Conservation (phyloP, 106 monocot genomes). For the Hemerocallis citrina region DNA sequence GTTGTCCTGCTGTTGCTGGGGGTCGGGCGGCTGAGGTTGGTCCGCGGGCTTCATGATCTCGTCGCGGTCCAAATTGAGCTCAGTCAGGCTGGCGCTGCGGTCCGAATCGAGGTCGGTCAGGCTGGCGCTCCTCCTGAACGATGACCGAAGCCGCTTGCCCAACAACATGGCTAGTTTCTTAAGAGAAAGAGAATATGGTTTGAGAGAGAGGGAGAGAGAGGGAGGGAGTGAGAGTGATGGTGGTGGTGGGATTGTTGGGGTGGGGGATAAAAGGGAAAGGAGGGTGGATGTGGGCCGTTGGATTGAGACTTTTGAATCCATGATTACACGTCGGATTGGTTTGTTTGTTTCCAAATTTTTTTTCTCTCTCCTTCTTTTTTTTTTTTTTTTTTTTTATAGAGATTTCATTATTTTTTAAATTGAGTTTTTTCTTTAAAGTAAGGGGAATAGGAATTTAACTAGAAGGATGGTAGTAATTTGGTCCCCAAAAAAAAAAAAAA, state of each 20-base stretch:
- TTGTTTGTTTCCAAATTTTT: no score
- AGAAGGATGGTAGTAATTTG: no score
- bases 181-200: not conserved
- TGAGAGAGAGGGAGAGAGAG: not conserved
- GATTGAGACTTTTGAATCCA: not conserved
- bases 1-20: not conserved
- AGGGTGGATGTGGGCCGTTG: constrained; percentile 1
- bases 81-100: constrained; percentile 12
- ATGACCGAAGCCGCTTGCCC: constrained; percentile 16
- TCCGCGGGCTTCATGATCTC: constrained; percentile 8
- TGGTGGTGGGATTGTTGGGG: not conserved
- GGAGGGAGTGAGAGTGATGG: not conserved
- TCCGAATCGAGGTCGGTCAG: constrained; percentile 14
- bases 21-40: constrained; percentile 6
- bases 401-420: no score
- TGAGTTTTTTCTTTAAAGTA: no score
- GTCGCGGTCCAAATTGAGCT: constrained; percentile 9
- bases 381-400: no score
- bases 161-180: constrained; percentile 6
- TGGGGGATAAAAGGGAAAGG: constrained; percentile 1
- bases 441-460: no score
- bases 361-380: not conserved
- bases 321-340: not conserved
- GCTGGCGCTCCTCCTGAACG: constrained; percentile 17
- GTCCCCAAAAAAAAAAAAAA: no score